Evolutionary conservation across 192 early-diverging fungal species (phyloP), one percentile per base, ranked within the genome.

Genomic region (Phlyctochytrium planicorne): DNA sequence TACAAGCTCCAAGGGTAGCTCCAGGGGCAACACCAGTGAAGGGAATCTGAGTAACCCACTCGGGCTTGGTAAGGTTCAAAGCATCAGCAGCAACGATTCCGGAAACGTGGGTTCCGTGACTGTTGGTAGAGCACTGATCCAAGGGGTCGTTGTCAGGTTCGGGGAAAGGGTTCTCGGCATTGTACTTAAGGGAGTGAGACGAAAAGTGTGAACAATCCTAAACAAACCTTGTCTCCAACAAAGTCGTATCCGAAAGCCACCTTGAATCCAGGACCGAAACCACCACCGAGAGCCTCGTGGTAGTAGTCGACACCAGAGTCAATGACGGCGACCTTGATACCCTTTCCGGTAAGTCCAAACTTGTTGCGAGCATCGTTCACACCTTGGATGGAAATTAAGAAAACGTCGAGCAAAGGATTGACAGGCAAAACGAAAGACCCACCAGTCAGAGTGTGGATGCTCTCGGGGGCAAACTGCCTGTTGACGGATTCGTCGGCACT

Each of bases 1-100:
- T 69, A 1, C 81, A 90, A 24, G 88, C 92, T 52, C 82, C 80
- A 0, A 93, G 94, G 17, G 91, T 92, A 20, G 93, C 89, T 32
- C 94, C 94, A 25, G 55, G 4, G 52, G 63, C 74, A 35, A 73
- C 60, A 52, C 37, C 70, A 10, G n/a, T n/a, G n/a, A n/a, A n/a
- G n/a, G n/a, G n/a, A n/a, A n/a, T n/a, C n/a, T n/a, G 12, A 10
- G 40, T 14, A 10, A n/a, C 40, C 40, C 12, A 10, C 40, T 10
- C 40, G 10, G 40, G 10, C 12, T n/a, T 50, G 40, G 40, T 50
- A n/a, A n/a, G n/a, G n/a, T n/a, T n/a, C n/a, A n/a, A n/a, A 0
- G 60, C 68, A 4, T 71, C 68, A 47, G 72, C 59, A 20, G 53
- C 78, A 47, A 79, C 61, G 63, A 74, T 79, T 20, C 78, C 78